phyloP scores from a whole-genome alignment of 2,329 filamentous ascomycete genomes.

The Seiridium unicorne region DNA sequence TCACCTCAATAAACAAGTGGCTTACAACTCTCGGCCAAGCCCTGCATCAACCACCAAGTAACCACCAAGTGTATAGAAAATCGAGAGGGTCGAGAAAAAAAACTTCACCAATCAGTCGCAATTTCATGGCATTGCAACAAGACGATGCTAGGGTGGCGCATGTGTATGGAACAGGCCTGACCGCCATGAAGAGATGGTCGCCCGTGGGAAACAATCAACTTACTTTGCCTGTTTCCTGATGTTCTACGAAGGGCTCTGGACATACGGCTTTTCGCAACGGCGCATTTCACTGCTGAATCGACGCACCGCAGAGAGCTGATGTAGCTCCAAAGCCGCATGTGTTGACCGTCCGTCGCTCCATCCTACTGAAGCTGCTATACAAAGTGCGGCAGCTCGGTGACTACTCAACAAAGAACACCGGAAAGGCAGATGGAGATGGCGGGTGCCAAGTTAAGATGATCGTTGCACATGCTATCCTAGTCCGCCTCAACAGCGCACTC shows the following conservation, averaged over 20 bases:
- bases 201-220: no score
- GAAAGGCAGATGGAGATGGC: not conserved
- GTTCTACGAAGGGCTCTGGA: no score
- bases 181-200: no score
- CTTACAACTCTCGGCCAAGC: no score
- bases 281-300: no score
- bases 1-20: no score
- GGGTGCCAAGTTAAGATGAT: not conserved
- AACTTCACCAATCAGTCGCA: no score
- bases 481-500: not conserved
- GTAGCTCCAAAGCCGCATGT: not conserved
- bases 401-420: not conserved
- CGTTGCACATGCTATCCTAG: conserved; percentile 2
- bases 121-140: no score
- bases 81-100: not conserved
- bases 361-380: not conserved
- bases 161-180: no score
- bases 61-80: not conserved
- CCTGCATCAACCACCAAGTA: not conserved
- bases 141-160: no score
- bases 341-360: not conserved
- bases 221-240: no score
- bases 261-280: no score
- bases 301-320: not conserved
- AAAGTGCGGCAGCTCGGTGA: not conserved